Evolutionary conservation across 768 basidiomycete genomes (phyloP).

Genomic region (Tricholomella constricta): DNA sequence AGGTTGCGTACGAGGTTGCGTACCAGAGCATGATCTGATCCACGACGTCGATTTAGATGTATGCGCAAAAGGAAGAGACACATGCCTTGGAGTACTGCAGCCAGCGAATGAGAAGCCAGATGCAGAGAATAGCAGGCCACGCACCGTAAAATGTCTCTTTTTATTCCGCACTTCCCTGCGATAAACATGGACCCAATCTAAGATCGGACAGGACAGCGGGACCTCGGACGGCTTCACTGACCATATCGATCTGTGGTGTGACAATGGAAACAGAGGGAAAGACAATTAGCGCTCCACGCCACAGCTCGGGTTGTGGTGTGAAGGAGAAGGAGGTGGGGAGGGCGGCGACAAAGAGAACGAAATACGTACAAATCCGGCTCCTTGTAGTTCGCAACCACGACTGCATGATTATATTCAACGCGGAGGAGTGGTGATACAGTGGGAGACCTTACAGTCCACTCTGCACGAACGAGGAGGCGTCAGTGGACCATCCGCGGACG

Average conservation of each 20-base stretch:
- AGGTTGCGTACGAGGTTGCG: no score
- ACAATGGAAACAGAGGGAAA: neutral
- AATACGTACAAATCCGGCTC: constrained; percentile 84
- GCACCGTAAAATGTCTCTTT: constrained; percentile 81
- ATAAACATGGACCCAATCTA: constrained; percentile 14
- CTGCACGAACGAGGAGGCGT: constrained; percentile 33
- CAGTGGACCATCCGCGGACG: no score
- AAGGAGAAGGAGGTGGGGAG: constrained; percentile 7
- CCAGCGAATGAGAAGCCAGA: neutral
- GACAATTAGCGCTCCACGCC: neutral
- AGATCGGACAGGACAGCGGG: constrained; percentile 6
- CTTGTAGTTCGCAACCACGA: constrained; percentile 71
- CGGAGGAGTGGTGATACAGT: no score
- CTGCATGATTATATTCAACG: constrained; percentile 33
- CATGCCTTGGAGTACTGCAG: constrained; percentile 76
- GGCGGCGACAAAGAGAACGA: no score
- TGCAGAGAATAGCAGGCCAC: constrained; percentile 22
- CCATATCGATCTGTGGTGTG: constrained; percentile 77
- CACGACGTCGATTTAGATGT: no score
- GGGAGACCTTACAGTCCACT: constrained; percentile 63
- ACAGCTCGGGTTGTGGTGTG: neutral
- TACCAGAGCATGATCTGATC: constrained; percentile 87
- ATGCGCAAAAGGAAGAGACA: constrained; percentile 29
- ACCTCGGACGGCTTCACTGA: constrained; percentile 36
- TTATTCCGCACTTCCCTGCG: constrained; percentile 87